Evolutionary conservation across 768 basidiomycete species (phyloP).

Genomic region (Exidia glandulosa): DNA sequence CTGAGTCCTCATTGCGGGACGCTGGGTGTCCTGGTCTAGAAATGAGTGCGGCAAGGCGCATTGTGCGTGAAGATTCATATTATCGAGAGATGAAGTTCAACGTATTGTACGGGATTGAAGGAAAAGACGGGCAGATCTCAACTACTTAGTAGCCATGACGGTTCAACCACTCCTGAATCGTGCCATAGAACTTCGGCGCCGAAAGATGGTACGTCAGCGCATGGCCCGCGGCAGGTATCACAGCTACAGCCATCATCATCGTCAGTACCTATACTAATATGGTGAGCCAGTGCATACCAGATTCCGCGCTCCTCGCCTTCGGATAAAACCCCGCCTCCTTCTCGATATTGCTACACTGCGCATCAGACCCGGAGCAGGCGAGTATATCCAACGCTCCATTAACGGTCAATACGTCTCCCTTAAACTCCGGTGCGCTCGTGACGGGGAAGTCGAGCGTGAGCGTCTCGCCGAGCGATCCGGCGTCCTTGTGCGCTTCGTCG

Average conservation of each 20-base stretch:
- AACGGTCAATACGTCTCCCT: not conserved
- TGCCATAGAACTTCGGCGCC: not conserved
- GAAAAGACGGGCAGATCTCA: no score
- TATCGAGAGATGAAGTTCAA: no score
- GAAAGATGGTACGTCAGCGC: not conserved
- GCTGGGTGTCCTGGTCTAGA: no score
- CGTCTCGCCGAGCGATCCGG: not conserved
- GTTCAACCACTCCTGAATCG: not conserved
- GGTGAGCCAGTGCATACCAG: not conserved
- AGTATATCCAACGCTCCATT: not conserved
- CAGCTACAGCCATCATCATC: not conserved
- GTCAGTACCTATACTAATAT: not conserved
- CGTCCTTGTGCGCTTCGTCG: not conserved
- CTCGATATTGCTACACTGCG: not conserved
- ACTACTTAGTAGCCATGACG: not conserved
- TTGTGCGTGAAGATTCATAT: no score
- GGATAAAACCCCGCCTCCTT: not conserved
- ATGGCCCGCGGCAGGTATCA: not conserved
- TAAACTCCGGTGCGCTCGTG: not conserved
- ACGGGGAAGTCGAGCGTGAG: not conserved
- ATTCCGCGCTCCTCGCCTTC: not conserved
- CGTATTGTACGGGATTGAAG: no score
- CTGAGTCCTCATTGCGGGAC: no score
- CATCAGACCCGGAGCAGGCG: not conserved
- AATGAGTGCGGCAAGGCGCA: no score